Evolutionary conservation across 2,329 filamentous ascomycete genomes (phyloP).

Genomic region (Aspergillus sp.): DNA sequence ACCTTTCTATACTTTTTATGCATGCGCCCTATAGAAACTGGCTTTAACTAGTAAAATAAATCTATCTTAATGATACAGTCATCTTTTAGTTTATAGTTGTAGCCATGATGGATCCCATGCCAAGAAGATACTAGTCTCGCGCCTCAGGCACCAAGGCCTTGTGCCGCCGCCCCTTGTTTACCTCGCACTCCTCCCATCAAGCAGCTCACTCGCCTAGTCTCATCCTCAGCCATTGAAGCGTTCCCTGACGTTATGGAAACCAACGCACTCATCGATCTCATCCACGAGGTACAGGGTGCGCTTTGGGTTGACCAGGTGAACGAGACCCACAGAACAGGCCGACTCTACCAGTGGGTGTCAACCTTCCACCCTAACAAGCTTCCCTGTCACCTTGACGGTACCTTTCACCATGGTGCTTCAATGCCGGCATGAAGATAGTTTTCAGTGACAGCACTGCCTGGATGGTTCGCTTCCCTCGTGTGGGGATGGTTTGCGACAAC

Average conservation of each 20-base stretch:
- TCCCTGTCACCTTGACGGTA: slow-evolving; percentile 32
- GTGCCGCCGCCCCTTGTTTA: too few relatives aligned
- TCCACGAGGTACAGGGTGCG: slow-evolving; percentile 20
- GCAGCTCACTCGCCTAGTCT: too few relatives aligned
- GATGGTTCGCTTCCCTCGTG: slow-evolving; percentile 33
- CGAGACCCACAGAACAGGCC: slow-evolving; percentile 17
- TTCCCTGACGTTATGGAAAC: slow-evolving; percentile 18
- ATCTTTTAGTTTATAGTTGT: too few relatives aligned
- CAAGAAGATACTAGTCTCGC: background rate
- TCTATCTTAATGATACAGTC: too few relatives aligned
- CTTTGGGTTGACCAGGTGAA: slow-evolving; percentile 27
- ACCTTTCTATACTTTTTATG: too few relatives aligned
- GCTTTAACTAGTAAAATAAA: too few relatives aligned
- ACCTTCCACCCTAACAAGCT: slow-evolving; percentile 35
- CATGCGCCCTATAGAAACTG: too few relatives aligned
- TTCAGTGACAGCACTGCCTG: slow-evolving; percentile 29
- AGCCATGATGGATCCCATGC: too few relatives aligned
- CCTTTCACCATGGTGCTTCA: slow-evolving; percentile 35
- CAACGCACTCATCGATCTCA: slow-evolving; percentile 21
- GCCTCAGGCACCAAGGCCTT: too few relatives aligned
- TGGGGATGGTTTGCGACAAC: slow-evolving; percentile 27
- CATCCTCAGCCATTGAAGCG: too few relatives aligned
- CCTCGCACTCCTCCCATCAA: too few relatives aligned
- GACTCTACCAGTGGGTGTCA: slow-evolving; percentile 33
- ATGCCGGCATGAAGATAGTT: slow-evolving; percentile 34